A percentile compares a stretch with the other conserved stretches of the same genome.
Evolutionary conservation across 106 monocot genomes (phyloP).

Genomic region (Ottelia alismoides): DNA sequence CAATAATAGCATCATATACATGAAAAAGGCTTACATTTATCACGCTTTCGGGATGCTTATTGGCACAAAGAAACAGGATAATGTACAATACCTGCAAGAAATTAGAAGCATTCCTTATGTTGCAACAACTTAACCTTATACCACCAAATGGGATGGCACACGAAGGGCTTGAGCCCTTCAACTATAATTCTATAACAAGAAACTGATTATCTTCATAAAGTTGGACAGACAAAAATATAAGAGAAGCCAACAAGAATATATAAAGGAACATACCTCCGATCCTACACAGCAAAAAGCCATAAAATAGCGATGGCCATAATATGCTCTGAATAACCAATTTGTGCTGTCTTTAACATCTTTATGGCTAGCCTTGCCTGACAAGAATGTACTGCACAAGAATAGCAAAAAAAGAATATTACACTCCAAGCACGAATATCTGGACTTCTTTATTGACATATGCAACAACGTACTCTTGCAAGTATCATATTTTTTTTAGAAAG

Average conservation of each 20-base stretch:
- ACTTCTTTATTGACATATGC: no score
- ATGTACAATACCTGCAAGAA: conserved; percentile 58
- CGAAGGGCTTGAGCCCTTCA: no score
- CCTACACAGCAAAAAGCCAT: conserved; percentile 88
- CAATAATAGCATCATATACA: background rate
- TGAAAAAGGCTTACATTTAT: conserved; percentile 27
- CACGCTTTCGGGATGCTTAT: conserved; percentile 34
- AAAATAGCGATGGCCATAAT: conserved; percentile 56
- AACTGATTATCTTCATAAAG: background rate
- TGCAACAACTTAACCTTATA: no score
- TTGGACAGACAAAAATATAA: no score
- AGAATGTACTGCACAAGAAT: conserved; percentile 40
- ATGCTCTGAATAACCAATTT: conserved; percentile 69
- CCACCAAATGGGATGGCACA: no score
- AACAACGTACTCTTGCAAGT: no score
- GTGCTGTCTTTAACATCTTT: conserved; percentile 71
- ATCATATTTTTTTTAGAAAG: no score
- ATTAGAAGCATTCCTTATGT: no score
- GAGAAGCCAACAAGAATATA: background rate
- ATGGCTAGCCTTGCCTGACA: conserved; percentile 76
- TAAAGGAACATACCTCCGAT: conserved; percentile 40
- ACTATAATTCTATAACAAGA: no score
- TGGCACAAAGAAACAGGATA: conserved; percentile 45
- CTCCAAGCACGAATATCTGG: no score
- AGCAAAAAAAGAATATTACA: no score